phyloP scores from a whole-genome alignment of 2,329 filamentous ascomycete species.

The Neopestalotiopsis sp. region DNA sequence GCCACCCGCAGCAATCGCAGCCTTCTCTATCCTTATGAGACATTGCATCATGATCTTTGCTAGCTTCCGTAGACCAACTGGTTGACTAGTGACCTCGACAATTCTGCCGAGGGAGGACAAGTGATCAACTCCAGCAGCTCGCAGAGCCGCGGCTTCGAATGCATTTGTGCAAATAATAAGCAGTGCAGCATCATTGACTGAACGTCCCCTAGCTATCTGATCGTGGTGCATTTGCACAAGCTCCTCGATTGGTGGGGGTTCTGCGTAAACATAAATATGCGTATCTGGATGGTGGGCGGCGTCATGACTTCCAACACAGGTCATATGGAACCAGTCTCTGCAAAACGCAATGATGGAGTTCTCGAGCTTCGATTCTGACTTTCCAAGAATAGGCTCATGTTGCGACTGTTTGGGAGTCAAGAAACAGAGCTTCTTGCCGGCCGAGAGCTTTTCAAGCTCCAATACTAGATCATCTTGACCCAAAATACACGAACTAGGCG shows the following conservation, averaged over 20 bases:
- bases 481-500: conserved; percentile 5
- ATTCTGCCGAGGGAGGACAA: conserved; percentile 25
- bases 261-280: conserved; percentile 26
- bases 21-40: conserved; percentile 22
- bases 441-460: background rate
- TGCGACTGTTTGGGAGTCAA: background rate
- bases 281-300: conserved; percentile 22
- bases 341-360: conserved; percentile 24
- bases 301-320: conserved; percentile 19
- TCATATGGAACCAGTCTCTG: conserved; percentile 26
- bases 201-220: conserved; percentile 18
- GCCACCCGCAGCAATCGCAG: background rate
- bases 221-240: conserved; percentile 22
- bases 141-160: conserved; percentile 28
- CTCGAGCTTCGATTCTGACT: conserved; percentile 19
- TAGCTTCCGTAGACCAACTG: conserved; percentile 27
- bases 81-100: conserved; percentile 29
- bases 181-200: conserved; percentile 23
- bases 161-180: conserved; percentile 30
- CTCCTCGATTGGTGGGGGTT: conserved; percentile 27
- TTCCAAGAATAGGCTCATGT: background rate
- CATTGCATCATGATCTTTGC: conserved; percentile 27
- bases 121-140: conserved; percentile 25
- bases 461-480: background rate
- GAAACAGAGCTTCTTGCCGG: background rate